These are phyloP conservation scores for Wickerhamiella slavikovae DNA, from an alignment of 805 yeast species.

Conservation along the genomic window DNA sequence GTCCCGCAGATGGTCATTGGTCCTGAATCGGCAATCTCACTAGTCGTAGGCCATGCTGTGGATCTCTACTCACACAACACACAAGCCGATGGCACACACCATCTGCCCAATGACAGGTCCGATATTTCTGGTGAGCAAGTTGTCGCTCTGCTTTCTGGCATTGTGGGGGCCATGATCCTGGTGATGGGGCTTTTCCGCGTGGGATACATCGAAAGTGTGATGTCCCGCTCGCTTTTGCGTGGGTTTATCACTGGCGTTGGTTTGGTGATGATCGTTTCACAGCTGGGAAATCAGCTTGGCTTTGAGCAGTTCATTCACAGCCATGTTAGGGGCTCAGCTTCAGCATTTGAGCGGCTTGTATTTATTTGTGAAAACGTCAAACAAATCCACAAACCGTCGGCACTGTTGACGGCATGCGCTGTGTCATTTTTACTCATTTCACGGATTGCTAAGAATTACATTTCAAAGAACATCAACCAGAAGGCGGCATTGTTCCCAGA, in stretches of 20 bases:
- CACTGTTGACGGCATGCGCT: conserved; percentile 34
- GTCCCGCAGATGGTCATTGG: conserved; percentile 84
- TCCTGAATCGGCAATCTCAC: conserved; percentile 74
- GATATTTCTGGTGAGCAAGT: conserved; percentile 29
- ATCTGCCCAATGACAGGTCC: conserved; percentile 3
- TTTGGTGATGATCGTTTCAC: conserved; percentile 57
- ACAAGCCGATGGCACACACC: conserved; percentile 12
- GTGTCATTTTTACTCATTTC: conserved; percentile 26
- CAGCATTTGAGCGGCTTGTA: conserved; percentile 47
- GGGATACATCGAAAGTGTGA: conserved; percentile 66
- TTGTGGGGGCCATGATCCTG: conserved; percentile 53
- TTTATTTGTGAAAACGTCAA: conserved; percentile 33
- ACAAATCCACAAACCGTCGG: conserved; percentile 35
- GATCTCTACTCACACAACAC: conserved; percentile 31
- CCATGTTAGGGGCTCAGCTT: conserved; percentile 28
- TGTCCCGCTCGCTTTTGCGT: conserved; percentile 53
- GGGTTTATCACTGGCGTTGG: conserved; percentile 84
- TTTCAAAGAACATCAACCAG: conserved; percentile 15
- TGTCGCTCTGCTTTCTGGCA: conserved; percentile 47
- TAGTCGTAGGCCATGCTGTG: conserved; percentile 63
- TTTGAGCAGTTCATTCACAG: conserved; percentile 24
- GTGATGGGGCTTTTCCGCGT: conserved; percentile 63
- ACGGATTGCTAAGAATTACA: conserved; percentile 23
- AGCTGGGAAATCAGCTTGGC: conserved; percentile 55
- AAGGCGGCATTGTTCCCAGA: conserved; percentile 60